Percentiles rank a stretch among this genome's conserved stretches.
phyloP scores from a whole-genome alignment of 176 grass and related monocot species.

The Carex cristatella region DNA sequence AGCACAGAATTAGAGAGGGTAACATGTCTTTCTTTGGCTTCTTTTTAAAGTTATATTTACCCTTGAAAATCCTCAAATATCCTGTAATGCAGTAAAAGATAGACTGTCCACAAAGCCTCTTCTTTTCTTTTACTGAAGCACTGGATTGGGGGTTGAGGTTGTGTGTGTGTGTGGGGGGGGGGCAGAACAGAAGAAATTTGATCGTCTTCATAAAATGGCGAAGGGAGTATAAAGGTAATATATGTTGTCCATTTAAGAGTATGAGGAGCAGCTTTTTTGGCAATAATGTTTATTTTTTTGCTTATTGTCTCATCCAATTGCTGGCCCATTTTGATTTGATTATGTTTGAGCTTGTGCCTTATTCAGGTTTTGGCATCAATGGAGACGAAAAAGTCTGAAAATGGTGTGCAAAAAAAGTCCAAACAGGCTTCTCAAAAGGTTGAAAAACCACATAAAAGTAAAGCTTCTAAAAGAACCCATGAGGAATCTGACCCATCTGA shows the following conservation, averaged over 20 bases:
- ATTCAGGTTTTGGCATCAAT: conserved; percentile 59
- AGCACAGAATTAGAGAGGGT: conserved; percentile 64
- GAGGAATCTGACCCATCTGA: conserved; percentile 52
- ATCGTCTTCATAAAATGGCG: neutral
- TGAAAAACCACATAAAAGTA: conserved; percentile 25
- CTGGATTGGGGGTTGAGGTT: neutral
- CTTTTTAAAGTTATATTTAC: neutral
- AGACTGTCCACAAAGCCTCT: neutral
- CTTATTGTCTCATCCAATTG: neutral
- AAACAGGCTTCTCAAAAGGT: conserved; percentile 37
- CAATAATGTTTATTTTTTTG: neutral
- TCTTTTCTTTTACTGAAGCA: neutral
- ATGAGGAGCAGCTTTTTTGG: neutral
- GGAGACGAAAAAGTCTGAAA: conserved; percentile 32
- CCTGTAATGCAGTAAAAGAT: neutral
- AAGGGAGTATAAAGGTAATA: neutral
- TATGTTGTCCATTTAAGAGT: neutral
- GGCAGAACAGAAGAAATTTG: neutral
- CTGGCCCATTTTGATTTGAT: conserved; percentile 18
- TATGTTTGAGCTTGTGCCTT: neutral
- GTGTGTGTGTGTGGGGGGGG: neutral
- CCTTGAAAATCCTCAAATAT: neutral
- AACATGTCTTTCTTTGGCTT: neutral
- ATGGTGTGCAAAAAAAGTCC: conserved; percentile 50
- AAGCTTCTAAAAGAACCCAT: conserved; percentile 54